Percentiles rank a stretch among this genome's conserved stretches.
Conservation (phyloP, 2,329 filamentous ascomycete species). For the Pseudogymnoascus sp. region DNA sequence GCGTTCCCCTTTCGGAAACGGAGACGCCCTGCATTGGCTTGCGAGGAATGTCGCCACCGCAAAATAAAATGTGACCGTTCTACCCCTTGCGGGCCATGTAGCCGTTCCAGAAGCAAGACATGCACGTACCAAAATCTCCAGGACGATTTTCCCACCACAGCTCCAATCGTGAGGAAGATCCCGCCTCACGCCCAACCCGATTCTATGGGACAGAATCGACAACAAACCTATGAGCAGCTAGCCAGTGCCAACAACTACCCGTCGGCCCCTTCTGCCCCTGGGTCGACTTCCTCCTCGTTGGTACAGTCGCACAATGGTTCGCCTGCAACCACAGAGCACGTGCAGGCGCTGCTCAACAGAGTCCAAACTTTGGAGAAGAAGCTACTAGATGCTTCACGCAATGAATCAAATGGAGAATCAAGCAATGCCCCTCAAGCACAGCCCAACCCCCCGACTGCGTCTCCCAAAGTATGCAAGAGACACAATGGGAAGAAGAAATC, state of each 20-base stretch:
- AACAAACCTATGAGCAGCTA: neutral
- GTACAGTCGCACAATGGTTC: neutral
- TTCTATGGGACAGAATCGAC: neutral
- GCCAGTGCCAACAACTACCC: neutral
- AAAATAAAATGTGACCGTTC: slow-evolving; percentile 38
- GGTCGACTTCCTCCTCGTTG: neutral
- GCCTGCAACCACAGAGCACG: slow-evolving; percentile 1
- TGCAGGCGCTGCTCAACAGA: slow-evolving; percentile 1
- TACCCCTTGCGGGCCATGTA: slow-evolving; percentile 33
- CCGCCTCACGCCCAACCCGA: neutral
- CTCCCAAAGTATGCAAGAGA: neutral
- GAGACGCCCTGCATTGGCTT: slow-evolving; percentile 31
- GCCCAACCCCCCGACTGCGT: neutral
- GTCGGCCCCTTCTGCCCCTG: neutral
- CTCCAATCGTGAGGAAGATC: neutral
- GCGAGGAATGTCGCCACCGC: slow-evolving; percentile 33
- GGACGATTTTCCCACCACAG: slow-evolving; percentile 6
- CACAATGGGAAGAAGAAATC: slow-evolving; percentile 1
- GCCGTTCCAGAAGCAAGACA: slow-evolving; percentile 22
- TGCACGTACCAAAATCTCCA: slow-evolving; percentile 27
- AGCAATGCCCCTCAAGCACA: neutral
- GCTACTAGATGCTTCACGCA: neutral
- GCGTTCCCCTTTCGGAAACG: slow-evolving; percentile 19
- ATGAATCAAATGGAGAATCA: neutral
- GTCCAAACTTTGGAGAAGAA: slow-evolving; percentile 9